Percentiles rank a stretch among this genome's conserved stretches.
These are phyloP conservation scores for Podila epicladia DNA, from an alignment of 192 early-diverging fungal genomes.

Conservation along the genomic window DNA sequence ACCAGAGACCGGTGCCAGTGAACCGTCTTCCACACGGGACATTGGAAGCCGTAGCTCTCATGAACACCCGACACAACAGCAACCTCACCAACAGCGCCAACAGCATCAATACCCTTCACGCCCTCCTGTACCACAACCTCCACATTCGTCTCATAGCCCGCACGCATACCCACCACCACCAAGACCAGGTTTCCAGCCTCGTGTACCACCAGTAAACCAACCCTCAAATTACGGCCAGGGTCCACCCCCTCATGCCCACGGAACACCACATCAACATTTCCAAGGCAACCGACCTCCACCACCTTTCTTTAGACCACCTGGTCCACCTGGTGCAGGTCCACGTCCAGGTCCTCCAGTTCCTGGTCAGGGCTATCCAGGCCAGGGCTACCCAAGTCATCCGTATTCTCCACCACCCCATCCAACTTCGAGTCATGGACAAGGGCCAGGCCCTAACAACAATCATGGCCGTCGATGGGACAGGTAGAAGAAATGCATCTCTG, in stretches of 20 bases:
- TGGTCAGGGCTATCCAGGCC: neutral
- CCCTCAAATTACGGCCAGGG: neutral
- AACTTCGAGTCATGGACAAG: neutral
- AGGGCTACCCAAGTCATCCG: conserved; percentile 2
- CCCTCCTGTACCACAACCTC: neutral
- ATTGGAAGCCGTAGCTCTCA: neutral
- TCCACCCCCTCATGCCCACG: neutral
- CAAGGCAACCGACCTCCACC: neutral
- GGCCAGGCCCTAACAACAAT: neutral
- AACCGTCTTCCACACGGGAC: neutral
- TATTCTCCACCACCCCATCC: conserved; percentile 8
- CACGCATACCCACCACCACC: conserved; percentile 4
- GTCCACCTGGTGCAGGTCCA: conserved; percentile 7
- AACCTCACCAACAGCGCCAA: too few species aligned
- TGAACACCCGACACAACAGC: neutral
- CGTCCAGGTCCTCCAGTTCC: neutral
- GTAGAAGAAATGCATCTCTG: neutral
- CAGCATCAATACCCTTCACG: neutral
- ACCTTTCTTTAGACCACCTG: neutral
- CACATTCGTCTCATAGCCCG: neutral
- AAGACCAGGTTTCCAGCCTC: neutral
- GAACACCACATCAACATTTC: neutral
- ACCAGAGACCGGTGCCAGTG: conserved; percentile 31
- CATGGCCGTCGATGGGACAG: neutral
- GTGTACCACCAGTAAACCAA: conserved; percentile 4